Percentiles rank a stretch among this genome's conserved stretches.
These are phyloP conservation scores for Magnusiomyces paraingens DNA, from an alignment of 1,139 yeast species.

Conservation along the genomic window DNA sequence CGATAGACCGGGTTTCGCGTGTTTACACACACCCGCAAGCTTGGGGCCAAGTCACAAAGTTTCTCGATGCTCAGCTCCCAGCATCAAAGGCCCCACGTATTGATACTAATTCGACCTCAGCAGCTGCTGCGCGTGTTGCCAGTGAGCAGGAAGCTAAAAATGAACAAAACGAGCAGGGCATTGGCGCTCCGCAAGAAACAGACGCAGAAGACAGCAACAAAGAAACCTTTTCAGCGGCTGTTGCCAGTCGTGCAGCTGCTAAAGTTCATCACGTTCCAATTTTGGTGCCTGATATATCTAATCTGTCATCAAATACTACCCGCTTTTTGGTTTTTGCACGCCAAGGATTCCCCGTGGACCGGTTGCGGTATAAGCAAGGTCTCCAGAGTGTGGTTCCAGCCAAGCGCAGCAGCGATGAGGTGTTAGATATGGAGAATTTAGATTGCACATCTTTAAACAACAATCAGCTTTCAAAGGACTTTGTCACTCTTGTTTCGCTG, in stretches of 20 bases:
- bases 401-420: neutral
- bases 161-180: too few species aligned
- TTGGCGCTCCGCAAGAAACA: neutral
- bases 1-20: constrained; percentile 42
- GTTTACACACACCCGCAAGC: constrained; percentile 95
- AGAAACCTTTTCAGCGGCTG: constrained; percentile 38
- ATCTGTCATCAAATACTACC: constrained; percentile 69
- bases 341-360: neutral
- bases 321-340: constrained; percentile 64
- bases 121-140: constrained; percentile 64
- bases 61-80: constrained; percentile 37
- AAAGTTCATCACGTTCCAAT: constrained; percentile 56
- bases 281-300: constrained; percentile 53
- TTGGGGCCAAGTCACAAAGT: constrained; percentile 82
- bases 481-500: constrained; percentile 56
- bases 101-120: constrained; percentile 74
- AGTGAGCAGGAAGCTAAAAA: constrained; percentile 20
- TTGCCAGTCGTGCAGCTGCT: constrained; percentile 61
- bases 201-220: constrained; percentile 6
- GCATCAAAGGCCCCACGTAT: constrained; percentile 28
- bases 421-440: too few species aligned
- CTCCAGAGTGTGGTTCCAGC: neutral
- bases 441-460: too few species aligned
- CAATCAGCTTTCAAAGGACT: constrained; percentile 11
- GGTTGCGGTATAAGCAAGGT: neutral